phyloP scores from a whole-genome alignment of 805 yeast genomes.

The Yarrowia bubula region DNA sequence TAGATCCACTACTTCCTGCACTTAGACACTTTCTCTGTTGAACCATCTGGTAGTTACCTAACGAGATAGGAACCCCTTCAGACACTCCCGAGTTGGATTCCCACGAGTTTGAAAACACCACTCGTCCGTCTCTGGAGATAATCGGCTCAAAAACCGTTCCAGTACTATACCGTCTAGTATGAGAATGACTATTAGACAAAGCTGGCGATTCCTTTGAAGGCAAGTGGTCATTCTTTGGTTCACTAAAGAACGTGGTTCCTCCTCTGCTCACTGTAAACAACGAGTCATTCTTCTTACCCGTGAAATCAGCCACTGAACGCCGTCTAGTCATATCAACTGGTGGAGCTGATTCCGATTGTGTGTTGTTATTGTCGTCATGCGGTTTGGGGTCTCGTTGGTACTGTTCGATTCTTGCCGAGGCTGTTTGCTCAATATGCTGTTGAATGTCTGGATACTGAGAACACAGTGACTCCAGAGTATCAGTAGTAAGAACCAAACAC shows the following conservation, averaged over 20 bases:
- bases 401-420: slow-evolving; percentile 39
- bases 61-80: background rate
- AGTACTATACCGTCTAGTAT: slow-evolving; percentile 6
- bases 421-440: slow-evolving; percentile 60
- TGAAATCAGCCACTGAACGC: slow-evolving; percentile 11
- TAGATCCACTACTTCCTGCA: slow-evolving; percentile 1
- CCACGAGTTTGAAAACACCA: slow-evolving; percentile 14
- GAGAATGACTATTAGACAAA: background rate
- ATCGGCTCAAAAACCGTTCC: slow-evolving; percentile 2
- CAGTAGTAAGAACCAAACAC: slow-evolving; percentile 58
- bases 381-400: background rate
- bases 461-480: slow-evolving; percentile 54
- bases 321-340: background rate
- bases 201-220: background rate
- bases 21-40: background rate
- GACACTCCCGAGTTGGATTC: slow-evolving; percentile 13
- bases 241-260: slow-evolving; percentile 12
- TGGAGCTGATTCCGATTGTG: background rate
- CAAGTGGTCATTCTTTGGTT: background rate
- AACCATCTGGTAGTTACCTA: slow-evolving; percentile 6
- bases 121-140: background rate
- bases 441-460: slow-evolving; percentile 56
- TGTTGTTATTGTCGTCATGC: background rate
- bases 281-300: background rate
- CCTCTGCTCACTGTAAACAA: slow-evolving; percentile 10